Conservation (phyloP, 441 rosid species). For the Capsella rubella region DNA sequence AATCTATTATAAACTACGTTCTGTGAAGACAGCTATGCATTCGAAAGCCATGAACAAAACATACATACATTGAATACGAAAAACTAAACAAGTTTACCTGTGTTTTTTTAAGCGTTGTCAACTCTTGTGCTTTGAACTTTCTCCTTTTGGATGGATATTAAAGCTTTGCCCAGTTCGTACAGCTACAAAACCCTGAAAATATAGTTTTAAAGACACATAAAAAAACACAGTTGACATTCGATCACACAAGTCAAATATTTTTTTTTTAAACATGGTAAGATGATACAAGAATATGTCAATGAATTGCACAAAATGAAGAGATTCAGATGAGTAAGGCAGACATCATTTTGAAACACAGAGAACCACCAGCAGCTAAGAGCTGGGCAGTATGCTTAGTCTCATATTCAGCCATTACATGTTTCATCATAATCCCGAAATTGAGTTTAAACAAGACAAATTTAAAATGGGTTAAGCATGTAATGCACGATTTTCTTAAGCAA, state of each 20-base stretch:
- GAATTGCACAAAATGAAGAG: constrained; percentile 18
- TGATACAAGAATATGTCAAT: constrained; percentile 33
- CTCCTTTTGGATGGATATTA: constrained; percentile 18
- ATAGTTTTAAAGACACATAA: constrained; percentile 19
- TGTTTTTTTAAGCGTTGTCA: constrained; percentile 13
- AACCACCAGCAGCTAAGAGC: constrained; percentile 54
- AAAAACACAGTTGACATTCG: constrained; percentile 28
- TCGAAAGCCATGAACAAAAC: constrained; percentile 34
- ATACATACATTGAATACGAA: constrained; percentile 16
- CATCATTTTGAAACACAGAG: constrained; percentile 49
- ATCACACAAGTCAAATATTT: constrained; percentile 33
- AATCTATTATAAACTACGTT: constrained; percentile 5
- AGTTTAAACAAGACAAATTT: neutral
- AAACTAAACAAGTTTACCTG: neutral
- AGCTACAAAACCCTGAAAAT: constrained; percentile 5
- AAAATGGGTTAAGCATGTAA: neutral
- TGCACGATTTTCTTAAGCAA: neutral
- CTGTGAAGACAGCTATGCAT: constrained; percentile 27
- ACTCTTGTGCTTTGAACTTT: constrained; percentile 35
- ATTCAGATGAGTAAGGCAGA: constrained; percentile 68
- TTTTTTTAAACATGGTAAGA: constrained; percentile 36
- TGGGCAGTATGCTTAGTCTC: constrained; percentile 48
- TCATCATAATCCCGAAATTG: constrained; percentile 53
- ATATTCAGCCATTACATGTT: constrained; percentile 47
- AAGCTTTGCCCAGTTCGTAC: constrained; percentile 17